A percentile compares a stretch with the other conserved stretches of the same genome.
Evolutionary conservation across 257 asterid genomes (phyloP).

Genomic region (Primulina huaijiensis): DNA sequence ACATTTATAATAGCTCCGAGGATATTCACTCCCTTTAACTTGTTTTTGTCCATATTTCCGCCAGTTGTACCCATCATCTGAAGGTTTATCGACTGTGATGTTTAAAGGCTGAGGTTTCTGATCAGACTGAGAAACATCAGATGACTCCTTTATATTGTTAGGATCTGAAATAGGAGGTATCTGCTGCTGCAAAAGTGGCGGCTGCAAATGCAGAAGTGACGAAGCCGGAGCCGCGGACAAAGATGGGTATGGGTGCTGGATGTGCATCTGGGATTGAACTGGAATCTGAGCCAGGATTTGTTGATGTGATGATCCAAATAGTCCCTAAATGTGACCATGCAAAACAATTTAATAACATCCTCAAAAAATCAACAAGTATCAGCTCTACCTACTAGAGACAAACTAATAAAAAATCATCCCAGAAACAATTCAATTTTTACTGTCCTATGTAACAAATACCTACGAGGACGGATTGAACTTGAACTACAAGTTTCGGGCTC

Average conservation of each 20-base stretch:
- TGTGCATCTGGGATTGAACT: constrained; percentile 34
- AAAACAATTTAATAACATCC: neutral
- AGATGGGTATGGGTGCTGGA: constrained; percentile 33
- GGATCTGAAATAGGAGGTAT: constrained; percentile 26
- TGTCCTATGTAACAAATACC: neutral
- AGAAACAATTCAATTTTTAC: neutral
- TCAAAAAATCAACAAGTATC: neutral
- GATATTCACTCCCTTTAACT: constrained; percentile 57
- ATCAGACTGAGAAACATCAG: constrained; percentile 39
- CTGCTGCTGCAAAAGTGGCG: constrained; percentile 33
- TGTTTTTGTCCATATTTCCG: constrained; percentile 58
- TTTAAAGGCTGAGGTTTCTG: constrained; percentile 44
- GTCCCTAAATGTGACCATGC: constrained; percentile 27
- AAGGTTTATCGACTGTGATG: constrained; percentile 49
- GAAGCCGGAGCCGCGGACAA: constrained; percentile 34
- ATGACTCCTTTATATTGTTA: constrained; percentile 33
- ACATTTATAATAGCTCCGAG: constrained; percentile 71
- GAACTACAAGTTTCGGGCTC: neutral
- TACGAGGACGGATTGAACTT: neutral
- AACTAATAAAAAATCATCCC: neutral
- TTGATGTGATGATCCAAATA: constrained; percentile 51
- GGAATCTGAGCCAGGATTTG: constrained; percentile 49
- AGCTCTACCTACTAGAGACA: neutral
- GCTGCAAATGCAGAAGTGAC: constrained; percentile 29
- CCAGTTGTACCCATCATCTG: constrained; percentile 58